These are phyloP conservation scores for Phialophora chinensis DNA, from an alignment of 2,329 filamentous ascomycete genomes.

Conservation along the genomic window DNA sequence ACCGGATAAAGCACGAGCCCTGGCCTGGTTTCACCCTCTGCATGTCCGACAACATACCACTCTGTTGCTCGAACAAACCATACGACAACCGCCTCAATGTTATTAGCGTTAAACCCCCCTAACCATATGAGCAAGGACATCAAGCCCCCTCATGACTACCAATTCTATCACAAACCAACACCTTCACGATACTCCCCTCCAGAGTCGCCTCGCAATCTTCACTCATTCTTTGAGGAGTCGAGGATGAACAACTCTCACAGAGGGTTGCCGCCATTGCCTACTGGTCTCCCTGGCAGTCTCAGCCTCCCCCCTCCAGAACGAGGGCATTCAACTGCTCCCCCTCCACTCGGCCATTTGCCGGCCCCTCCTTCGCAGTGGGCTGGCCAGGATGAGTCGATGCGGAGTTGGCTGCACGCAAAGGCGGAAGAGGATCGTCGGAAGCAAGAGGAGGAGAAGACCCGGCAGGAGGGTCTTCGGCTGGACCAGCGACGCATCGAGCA, in stretches of 20 bases:
- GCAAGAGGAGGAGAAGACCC: slow-evolving; percentile 74
- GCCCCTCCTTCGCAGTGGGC: slow-evolving; percentile 70
- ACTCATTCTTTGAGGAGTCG: slow-evolving; percentile 45
- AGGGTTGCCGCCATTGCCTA: slow-evolving; percentile 61
- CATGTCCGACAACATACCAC: slow-evolving; percentile 31
- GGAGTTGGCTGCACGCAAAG: slow-evolving; percentile 72
- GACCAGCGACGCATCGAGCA: slow-evolving; percentile 76
- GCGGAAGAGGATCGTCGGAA: slow-evolving; percentile 74
- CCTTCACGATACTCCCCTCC: slow-evolving; percentile 51
- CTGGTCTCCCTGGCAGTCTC: slow-evolving; percentile 59
- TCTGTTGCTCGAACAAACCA: slow-evolving; percentile 32
- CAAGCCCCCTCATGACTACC: slow-evolving; percentile 58
- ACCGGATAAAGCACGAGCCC: slow-evolving; percentile 22
- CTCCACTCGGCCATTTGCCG: slow-evolving; percentile 63
- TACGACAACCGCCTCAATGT: slow-evolving; percentile 48
- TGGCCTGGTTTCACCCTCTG: slow-evolving; percentile 20
- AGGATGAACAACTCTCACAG: slow-evolving; percentile 73
- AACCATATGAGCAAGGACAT: slow-evolving; percentile 53
- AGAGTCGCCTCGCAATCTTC: slow-evolving; percentile 44
- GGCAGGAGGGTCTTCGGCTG: slow-evolving; percentile 67
- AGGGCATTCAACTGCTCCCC: slow-evolving; percentile 32
- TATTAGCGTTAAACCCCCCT: slow-evolving; percentile 58
- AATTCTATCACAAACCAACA: slow-evolving; percentile 47
- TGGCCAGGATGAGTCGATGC: slow-evolving; percentile 72
- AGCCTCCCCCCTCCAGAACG: slow-evolving; percentile 39